Evolutionary conservation across 2,329 filamentous ascomycete species (phyloP).

Genomic region (Penicillium sp.): DNA sequence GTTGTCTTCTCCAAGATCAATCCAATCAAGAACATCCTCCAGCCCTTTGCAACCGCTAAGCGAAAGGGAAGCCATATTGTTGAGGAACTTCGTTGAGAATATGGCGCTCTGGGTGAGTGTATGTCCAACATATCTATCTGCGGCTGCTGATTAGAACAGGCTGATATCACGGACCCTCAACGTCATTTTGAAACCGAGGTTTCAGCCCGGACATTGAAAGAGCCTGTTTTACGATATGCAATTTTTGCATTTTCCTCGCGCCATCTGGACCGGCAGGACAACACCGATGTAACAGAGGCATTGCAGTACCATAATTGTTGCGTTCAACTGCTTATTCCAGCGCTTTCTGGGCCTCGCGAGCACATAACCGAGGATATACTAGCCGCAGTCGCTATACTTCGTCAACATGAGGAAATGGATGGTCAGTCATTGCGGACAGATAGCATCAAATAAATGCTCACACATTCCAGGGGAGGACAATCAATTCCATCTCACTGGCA

Average conservation of each 20-base stretch:
- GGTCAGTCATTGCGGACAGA: conserved; percentile 9
- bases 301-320: conserved; percentile 35
- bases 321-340: conserved; percentile 34
- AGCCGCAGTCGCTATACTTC: conserved; percentile 33
- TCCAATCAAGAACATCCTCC: not conserved
- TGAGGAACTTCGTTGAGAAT: conserved; percentile 33
- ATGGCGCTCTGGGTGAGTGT: conserved; percentile 32
- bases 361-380: conserved; percentile 31
- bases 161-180: conserved; percentile 33
- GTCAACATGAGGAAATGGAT: conserved; percentile 38
- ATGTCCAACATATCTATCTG: not conserved
- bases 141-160: conserved; percentile 9
- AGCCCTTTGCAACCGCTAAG: conserved; percentile 10
- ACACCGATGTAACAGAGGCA: conserved; percentile 26
- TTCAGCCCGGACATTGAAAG: conserved; percentile 28
- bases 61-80: conserved; percentile 20
- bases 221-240: conserved; percentile 32
- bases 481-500: conserved; percentile 36
- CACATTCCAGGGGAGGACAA: conserved; percentile 28
- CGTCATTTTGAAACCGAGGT: conserved; percentile 34
- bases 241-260: conserved; percentile 36
- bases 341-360: conserved; percentile 26
- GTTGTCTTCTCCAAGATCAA: conserved; percentile 3
- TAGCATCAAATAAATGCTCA: not conserved
- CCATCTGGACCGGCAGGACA: conserved; percentile 28